phyloP scores from a whole-genome alignment of 2,329 filamentous ascomycete species.

The Pyrenophora tritici-repentis region DNA sequence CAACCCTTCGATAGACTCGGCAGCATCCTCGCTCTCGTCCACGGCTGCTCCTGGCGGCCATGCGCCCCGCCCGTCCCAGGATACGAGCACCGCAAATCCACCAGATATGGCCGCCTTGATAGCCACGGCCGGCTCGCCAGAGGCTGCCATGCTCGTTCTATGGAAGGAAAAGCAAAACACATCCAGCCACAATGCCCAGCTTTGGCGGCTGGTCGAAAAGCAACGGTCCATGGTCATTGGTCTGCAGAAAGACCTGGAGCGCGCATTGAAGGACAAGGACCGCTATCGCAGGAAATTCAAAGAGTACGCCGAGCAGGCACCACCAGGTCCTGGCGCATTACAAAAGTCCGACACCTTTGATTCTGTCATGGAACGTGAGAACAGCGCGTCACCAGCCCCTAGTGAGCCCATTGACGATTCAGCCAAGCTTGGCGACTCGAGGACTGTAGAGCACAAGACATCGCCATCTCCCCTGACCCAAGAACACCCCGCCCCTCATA shows the following conservation, averaged over 20 bases:
- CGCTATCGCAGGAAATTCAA: constrained; percentile 90
- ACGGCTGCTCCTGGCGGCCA: constrained; percentile 57
- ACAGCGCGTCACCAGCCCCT: constrained; percentile 46
- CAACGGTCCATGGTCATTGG: constrained; percentile 92
- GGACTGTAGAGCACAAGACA: constrained; percentile 28
- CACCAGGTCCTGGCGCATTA: constrained; percentile 40
- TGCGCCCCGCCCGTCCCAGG: constrained; percentile 63
- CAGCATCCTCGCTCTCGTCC: constrained; percentile 68
- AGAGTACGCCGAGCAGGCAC: constrained; percentile 64
- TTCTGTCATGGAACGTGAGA: constrained; percentile 41
- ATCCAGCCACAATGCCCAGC: constrained; percentile 84
- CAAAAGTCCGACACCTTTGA: constrained; percentile 44
- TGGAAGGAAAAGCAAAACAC: constrained; percentile 90
- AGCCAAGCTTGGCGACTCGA: constrained; percentile 25
- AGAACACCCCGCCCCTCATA: constrained; percentile 23
- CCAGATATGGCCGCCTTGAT: constrained; percentile 81
- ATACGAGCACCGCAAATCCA: constrained; percentile 57
- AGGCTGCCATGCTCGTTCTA: constrained; percentile 85
- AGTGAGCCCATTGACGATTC: constrained; percentile 39
- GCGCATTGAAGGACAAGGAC: constrained; percentile 90
- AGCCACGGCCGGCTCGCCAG: constrained; percentile 81
- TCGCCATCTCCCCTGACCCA: constrained; percentile 25
- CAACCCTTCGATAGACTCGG: constrained; percentile 90
- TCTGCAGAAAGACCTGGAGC: constrained; percentile 91
- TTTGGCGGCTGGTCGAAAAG: constrained; percentile 96